A percentile compares a stretch with the other conserved stretches of the same genome.
Conservation (phyloP, 192 early-diverging fungal genomes). For the Coemansia erecta region DNA sequence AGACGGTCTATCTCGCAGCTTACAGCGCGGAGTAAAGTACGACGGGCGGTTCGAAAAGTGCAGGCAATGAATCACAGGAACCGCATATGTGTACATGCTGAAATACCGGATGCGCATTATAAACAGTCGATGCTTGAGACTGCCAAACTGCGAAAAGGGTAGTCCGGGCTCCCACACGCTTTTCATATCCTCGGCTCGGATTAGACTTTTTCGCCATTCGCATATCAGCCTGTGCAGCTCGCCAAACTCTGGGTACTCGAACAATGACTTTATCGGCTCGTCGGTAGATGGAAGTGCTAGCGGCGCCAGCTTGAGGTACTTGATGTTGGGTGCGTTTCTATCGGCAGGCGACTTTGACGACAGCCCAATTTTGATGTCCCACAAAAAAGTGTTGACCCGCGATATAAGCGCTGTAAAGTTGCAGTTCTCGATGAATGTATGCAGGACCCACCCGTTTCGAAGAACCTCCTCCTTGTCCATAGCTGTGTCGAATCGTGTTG, state of each 20-base stretch:
- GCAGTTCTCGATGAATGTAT: conserved; percentile 7
- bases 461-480: conserved; percentile 10
- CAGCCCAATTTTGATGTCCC: conserved; percentile 4
- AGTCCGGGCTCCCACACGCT: neutral
- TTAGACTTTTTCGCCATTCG: neutral
- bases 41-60: conserved; percentile 9
- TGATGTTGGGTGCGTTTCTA: conserved; percentile 1
- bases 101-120: conserved; percentile 11
- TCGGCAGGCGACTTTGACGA: neutral
- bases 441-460: neutral
- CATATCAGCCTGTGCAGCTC: neutral
- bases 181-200: conserved; percentile 4
- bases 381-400: conserved; percentile 2
- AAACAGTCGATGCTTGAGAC: conserved; percentile 3
- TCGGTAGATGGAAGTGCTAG: neutral
- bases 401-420: conserved; percentile 3
- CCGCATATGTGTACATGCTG: conserved; percentile 1
- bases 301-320: conserved; percentile 4
- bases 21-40: neutral
- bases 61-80: conserved; percentile 1
- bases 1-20: too few relatives aligned
- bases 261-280: conserved; percentile 2
- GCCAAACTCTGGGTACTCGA: conserved; percentile 6
- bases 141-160: conserved; percentile 7
- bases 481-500: conserved; percentile 2